Percentiles rank a stretch among this genome's conserved stretches.
These are phyloP conservation scores for Fagus crenata DNA, from an alignment of 306 rosid genomes.

Conservation along the genomic window DNA sequence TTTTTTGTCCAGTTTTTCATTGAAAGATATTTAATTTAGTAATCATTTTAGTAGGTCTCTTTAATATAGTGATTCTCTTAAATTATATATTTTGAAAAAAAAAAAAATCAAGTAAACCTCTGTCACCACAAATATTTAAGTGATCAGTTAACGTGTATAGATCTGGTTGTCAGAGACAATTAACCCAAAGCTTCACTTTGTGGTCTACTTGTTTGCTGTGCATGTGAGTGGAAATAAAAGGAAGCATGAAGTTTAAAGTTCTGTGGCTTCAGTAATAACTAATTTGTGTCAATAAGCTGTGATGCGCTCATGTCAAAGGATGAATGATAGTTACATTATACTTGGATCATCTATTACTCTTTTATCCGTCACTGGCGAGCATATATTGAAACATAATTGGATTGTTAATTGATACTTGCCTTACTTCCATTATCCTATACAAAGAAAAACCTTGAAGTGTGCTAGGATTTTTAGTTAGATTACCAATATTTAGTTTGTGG, in stretches of 20 bases:
- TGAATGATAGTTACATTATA: not conserved
- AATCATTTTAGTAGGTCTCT: not conserved
- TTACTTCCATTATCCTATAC: not conserved
- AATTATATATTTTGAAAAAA: not conserved
- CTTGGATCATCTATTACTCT: not conserved
- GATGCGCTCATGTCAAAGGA: not conserved
- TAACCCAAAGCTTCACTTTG: not conserved
- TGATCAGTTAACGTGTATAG: too few relatives aligned
- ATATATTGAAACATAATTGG: not conserved
- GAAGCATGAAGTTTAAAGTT: not conserved
- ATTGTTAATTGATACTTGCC: not conserved
- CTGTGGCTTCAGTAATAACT: not conserved
- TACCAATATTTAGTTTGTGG: not conserved
- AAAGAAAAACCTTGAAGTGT: not conserved
- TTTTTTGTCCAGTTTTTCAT: not conserved
- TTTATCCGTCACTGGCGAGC: not conserved
- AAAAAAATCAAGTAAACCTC: not conserved
- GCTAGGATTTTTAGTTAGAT: too few relatives aligned
- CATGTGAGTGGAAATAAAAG: conserved; percentile 1
- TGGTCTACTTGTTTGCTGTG: not conserved
- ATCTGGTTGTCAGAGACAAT: not conserved
- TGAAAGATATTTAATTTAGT: conserved; percentile 1
- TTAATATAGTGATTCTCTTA: not conserved
- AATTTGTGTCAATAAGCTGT: not conserved
- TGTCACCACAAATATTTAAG: too few relatives aligned